A percentile compares a stretch with the other conserved stretches of the same genome.
Evolutionary conservation across 352 stramenopile species (phyloP).

Genomic region (Pythium aquatile): DNA sequence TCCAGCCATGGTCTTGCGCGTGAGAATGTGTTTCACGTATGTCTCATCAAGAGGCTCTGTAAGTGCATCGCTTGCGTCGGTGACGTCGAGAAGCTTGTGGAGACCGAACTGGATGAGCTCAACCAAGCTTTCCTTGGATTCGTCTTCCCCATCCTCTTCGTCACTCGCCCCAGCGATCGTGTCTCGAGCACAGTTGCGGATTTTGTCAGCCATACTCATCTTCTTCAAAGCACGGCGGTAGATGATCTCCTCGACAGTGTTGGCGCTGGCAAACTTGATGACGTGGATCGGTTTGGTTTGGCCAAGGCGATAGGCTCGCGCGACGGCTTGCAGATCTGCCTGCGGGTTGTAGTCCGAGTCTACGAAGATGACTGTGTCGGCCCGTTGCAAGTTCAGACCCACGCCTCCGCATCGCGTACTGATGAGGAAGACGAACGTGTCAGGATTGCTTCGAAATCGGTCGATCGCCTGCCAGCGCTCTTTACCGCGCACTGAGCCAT

Average conservation of each 20-base stretch:
- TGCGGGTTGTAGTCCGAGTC: constrained; percentile 84
- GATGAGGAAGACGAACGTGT: constrained; percentile 89
- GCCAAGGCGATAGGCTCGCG: constrained; percentile 64
- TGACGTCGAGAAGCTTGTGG: constrained; percentile 55
- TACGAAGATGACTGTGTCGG: constrained; percentile 80
- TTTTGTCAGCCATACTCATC: constrained; percentile 71
- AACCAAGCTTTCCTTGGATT: constrained; percentile 45
- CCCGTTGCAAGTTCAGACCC: constrained; percentile 72
- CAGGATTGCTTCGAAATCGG: constrained; percentile 76
- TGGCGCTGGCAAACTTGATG: constrained; percentile 72
- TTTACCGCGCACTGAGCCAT: constrained; percentile 72
- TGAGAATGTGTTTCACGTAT: constrained; percentile 61
- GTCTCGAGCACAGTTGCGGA: constrained; percentile 57
- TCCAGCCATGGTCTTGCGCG: constrained; percentile 31
- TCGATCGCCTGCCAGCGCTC: constrained; percentile 83
- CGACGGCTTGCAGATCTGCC: constrained; percentile 66
- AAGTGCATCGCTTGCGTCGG: constrained; percentile 34
- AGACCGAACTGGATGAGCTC: constrained; percentile 79
- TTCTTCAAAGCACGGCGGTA: constrained; percentile 69
- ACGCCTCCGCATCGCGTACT: constrained; percentile 72
- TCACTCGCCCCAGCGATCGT: constrained; percentile 21
- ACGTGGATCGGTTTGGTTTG: constrained; percentile 80
- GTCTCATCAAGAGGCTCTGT: constrained; percentile 53
- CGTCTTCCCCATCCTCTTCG: constrained; percentile 37
- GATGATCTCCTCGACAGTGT: constrained; percentile 80